phyloP scores from a whole-genome alignment of 1,284 basidiomycete genomes.

The Anthracocystis panici-leucophaei region DNA sequence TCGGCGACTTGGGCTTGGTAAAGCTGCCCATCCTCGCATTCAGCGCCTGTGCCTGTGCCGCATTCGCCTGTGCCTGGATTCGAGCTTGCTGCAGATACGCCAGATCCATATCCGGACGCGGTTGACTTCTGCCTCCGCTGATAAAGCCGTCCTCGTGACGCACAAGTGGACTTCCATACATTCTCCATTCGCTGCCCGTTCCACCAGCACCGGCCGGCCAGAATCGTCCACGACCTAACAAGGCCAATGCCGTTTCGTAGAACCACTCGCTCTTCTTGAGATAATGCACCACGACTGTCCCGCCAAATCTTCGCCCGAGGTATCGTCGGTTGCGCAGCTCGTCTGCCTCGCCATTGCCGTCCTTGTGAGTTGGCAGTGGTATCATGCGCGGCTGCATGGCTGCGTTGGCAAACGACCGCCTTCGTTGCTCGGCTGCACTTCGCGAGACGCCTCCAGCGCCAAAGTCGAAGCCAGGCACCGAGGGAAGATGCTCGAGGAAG shows the following conservation, averaged over 20 bases:
- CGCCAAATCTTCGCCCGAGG: conserved; percentile 74
- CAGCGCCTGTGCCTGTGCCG: conserved; percentile 39
- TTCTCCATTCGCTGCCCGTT: conserved; percentile 59
- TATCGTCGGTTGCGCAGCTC: conserved; percentile 74
- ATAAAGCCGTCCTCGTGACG: conserved; percentile 56
- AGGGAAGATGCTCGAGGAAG: conserved; percentile 71
- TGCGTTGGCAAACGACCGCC: conserved; percentile 36
- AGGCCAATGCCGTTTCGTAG: conserved; percentile 87
- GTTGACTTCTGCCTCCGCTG: conserved; percentile 52
- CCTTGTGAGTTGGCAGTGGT: conserved; percentile 55
- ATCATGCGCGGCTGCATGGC: conserved; percentile 48
- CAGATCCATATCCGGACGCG: conserved; percentile 53
- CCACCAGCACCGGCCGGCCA: conserved; percentile 67
- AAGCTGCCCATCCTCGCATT: conserved; percentile 51
- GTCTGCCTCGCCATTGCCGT: conserved; percentile 56
- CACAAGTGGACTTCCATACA: conserved; percentile 62
- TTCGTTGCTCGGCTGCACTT: conserved; percentile 38
- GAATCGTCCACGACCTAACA: conserved; percentile 81
- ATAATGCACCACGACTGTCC: conserved; percentile 94
- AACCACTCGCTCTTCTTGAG: conserved; percentile 98
- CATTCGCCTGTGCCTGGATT: conserved; percentile 48
- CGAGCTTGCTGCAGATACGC: conserved; percentile 51
- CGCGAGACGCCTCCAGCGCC: conserved; percentile 46
- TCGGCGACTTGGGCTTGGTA: conserved; percentile 37
- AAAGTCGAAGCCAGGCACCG: conserved; percentile 53